Conservation (phyloP, 2,329 filamentous ascomycete genomes). For the Nigrospora oryzae region DNA sequence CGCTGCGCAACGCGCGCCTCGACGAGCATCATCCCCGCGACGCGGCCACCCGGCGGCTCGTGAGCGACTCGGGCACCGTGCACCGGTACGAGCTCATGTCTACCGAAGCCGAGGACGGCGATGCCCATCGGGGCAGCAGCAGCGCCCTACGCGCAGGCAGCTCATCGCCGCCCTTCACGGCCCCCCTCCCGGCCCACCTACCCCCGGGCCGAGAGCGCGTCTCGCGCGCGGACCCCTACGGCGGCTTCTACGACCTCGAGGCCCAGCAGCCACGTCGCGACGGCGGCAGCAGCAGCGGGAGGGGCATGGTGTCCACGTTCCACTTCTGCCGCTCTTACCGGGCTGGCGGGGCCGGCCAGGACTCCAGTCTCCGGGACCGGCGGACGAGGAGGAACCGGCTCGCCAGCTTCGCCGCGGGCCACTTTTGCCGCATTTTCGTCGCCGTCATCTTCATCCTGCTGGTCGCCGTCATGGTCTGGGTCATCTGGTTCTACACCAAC, state of each 20-base stretch:
- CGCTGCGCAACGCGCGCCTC: neutral
- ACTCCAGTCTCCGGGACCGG: too few relatives aligned
- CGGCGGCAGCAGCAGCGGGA: neutral
- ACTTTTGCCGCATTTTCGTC: neutral
- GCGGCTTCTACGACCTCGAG: neutral
- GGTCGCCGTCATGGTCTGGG: neutral
- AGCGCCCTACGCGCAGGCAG: too few relatives aligned
- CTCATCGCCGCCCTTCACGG: neutral
- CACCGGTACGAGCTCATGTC: neutral
- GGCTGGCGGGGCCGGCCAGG: neutral
- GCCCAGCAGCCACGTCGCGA: neutral
- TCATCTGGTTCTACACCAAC: neutral
- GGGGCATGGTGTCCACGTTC: neutral
- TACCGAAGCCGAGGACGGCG: neutral
- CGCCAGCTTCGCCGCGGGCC: neutral
- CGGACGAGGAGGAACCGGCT: neutral
- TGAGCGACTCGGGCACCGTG: slow-evolving; percentile 1
- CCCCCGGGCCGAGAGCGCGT: neutral
- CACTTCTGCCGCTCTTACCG: neutral
- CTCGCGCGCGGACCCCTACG: neutral
- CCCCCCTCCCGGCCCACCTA: neutral
- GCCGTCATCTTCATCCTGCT: neutral
- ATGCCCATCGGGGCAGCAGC: neutral
- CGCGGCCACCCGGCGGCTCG: neutral
- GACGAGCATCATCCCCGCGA: neutral